phyloP scores from a whole-genome alignment of 345 rosid species.

The Gossypioides kirkii region DNA sequence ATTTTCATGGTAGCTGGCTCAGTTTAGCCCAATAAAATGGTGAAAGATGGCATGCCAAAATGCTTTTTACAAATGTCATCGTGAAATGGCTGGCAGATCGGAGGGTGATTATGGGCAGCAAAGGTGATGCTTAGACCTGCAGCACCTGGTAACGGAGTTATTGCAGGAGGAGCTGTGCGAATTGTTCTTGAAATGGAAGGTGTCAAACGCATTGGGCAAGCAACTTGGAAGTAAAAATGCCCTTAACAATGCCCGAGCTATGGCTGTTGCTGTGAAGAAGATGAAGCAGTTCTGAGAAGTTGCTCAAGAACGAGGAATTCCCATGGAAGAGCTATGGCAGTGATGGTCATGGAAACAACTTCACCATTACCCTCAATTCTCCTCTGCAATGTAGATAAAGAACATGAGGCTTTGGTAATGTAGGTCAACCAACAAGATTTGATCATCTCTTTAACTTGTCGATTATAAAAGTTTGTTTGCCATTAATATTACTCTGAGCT shows the following conservation, averaged over 20 bases:
- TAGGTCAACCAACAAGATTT: background rate
- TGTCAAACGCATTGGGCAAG: slow-evolving; percentile 79
- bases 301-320: slow-evolving; percentile 88
- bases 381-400: background rate
- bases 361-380: background rate
- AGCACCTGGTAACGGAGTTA: slow-evolving; percentile 88
- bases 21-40: no score
- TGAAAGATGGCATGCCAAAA: background rate
- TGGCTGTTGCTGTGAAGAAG: slow-evolving; percentile 67
- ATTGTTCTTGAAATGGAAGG: slow-evolving; percentile 95
- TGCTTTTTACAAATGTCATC: background rate
- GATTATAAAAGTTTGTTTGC: background rate
- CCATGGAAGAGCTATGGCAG: slow-evolving; percentile 90
- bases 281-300: slow-evolving; percentile 84
- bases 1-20: background rate
- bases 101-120: slow-evolving; percentile 83
- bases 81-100: slow-evolving; percentile 40
- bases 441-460: background rate
- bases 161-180: slow-evolving; percentile 92
- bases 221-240: slow-evolving; percentile 76
- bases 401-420: background rate
- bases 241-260: slow-evolving; percentile 89
- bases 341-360: slow-evolving; percentile 25
- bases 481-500: background rate
- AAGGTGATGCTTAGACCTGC: slow-evolving; percentile 97